Percentiles rank a stretch among this genome's conserved stretches.
These are phyloP conservation scores for Schizothecium vesticola DNA, from an alignment of 495 filamentous ascomycete species.

Conservation along the genomic window DNA sequence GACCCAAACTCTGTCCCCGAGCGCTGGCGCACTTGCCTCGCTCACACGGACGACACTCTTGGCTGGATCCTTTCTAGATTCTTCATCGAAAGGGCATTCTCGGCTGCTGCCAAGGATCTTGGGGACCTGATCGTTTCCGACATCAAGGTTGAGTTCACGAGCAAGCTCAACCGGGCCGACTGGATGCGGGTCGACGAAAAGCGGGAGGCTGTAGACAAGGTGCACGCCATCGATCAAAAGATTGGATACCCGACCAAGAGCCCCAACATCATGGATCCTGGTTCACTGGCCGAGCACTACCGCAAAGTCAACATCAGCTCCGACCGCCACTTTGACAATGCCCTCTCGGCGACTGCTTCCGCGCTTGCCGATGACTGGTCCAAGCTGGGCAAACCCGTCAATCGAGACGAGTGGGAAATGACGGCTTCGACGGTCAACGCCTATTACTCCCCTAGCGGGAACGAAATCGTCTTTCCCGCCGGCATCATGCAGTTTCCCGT, in stretches of 20 bases:
- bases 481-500: conserved; percentile 70
- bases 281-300: conserved; percentile 32
- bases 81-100: conserved; percentile 31
- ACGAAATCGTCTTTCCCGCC: conserved; percentile 57
- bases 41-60: conserved; percentile 50
- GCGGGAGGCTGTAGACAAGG: conserved; percentile 61
- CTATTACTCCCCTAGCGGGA: conserved; percentile 38
- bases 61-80: conserved; percentile 59
- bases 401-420: conserved; percentile 57
- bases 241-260: conserved; percentile 67
- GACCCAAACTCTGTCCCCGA: conserved; percentile 55
- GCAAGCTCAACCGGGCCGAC: conserved; percentile 54
- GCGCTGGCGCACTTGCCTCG: conserved; percentile 65
- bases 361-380: conserved; percentile 46
- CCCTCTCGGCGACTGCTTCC: conserved; percentile 48
- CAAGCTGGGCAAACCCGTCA: conserved; percentile 56
- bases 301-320: background rate
- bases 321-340: conserved; percentile 48
- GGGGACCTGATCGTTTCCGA: conserved; percentile 54
- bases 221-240: conserved; percentile 66
- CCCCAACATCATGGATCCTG: conserved; percentile 58
- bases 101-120: conserved; percentile 25
- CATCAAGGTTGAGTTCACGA: background rate
- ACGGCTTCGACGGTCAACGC: conserved; percentile 1
- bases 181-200: conserved; percentile 68